phyloP scores from a whole-genome alignment of 1,284 basidiomycete species.

The Thelephora terrestris region DNA sequence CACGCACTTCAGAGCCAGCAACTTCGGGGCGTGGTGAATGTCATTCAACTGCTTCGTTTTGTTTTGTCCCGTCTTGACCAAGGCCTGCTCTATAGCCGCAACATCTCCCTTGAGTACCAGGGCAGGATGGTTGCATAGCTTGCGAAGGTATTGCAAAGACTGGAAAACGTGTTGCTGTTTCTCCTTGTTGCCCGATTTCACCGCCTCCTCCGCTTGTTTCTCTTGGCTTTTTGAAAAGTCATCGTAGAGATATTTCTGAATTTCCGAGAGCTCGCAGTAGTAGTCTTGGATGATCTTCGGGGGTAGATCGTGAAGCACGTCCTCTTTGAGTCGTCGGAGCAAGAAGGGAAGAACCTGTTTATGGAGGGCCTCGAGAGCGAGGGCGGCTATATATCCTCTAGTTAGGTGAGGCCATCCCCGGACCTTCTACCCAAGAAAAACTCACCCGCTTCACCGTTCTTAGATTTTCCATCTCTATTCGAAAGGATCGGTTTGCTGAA shows the following conservation, averaged over 20 bases:
- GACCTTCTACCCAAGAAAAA: conserved; percentile 10
- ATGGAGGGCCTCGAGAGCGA: conserved; percentile 93
- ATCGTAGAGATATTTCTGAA: conserved; percentile 92
- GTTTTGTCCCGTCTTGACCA: conserved; percentile 42
- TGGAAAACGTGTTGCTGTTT: conserved; percentile 88
- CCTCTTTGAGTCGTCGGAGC: conserved; percentile 92
- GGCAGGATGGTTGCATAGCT: conserved; percentile 95
- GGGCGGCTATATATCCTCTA: conserved; percentile 46
- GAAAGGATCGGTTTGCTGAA: conserved; percentile 96
- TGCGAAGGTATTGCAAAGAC: conserved; percentile 92
- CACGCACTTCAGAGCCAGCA: conserved; percentile 79
- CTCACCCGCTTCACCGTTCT: conserved; percentile 88
- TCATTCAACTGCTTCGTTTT: conserved; percentile 50
- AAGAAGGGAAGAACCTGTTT: conserved; percentile 99
- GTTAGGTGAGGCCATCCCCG: conserved; percentile 5
- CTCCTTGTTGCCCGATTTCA: conserved; percentile 35
- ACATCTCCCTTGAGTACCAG: conserved; percentile 71
- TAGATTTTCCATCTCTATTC: conserved; percentile 91
- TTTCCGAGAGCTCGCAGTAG: conserved; percentile 92
- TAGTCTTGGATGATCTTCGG: conserved; percentile 99
- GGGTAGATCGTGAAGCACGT: conserved; percentile 92
- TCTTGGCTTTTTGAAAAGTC: conserved; percentile 83
- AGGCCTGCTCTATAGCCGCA: conserved; percentile 51
- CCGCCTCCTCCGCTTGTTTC: conserved; percentile 53
- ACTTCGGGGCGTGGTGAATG: conserved; percentile 88